Conservation (phyloP, 2,329 filamentous ascomycete genomes). For the Corynespora cassiicola region DNA sequence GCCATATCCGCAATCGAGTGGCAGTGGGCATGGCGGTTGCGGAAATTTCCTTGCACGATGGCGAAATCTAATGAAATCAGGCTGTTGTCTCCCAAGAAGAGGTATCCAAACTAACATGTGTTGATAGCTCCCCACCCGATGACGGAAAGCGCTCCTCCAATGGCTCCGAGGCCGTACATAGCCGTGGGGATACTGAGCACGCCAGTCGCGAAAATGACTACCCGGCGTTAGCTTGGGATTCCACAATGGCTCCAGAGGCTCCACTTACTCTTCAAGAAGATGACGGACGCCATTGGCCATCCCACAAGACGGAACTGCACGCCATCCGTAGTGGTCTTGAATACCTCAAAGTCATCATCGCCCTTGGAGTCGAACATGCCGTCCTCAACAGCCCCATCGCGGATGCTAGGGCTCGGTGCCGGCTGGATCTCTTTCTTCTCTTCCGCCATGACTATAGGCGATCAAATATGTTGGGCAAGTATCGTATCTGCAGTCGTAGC, state of each 20-base stretch:
- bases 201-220: constrained; percentile 54
- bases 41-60: constrained; percentile 58
- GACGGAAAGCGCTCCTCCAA: constrained; percentile 53
- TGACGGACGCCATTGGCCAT: constrained; percentile 57
- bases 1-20: constrained; percentile 65
- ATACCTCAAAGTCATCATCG: constrained; percentile 53
- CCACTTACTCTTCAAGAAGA: constrained; percentile 56
- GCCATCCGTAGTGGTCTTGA: constrained; percentile 53
- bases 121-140: constrained; percentile 55
- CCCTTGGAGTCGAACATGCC: constrained; percentile 22
- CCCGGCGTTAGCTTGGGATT: not conserved
- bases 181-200: constrained; percentile 54
- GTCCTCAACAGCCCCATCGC: constrained; percentile 24
- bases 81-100: not conserved
- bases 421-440: constrained; percentile 25
- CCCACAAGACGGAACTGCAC: constrained; percentile 60
- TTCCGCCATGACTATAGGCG: constrained; percentile 12
- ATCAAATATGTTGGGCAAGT: constrained; percentile 8
- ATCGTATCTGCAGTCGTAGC: not conserved
- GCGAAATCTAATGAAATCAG: constrained; percentile 46
- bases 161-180: constrained; percentile 54
- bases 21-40: constrained; percentile 56
- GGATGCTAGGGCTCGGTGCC: constrained; percentile 5
- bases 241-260: not conserved
- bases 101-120: constrained; percentile 39